Evolutionary conservation across 768 basidiomycete genomes (phyloP).

Genomic region (Tulasnella sp.): DNA sequence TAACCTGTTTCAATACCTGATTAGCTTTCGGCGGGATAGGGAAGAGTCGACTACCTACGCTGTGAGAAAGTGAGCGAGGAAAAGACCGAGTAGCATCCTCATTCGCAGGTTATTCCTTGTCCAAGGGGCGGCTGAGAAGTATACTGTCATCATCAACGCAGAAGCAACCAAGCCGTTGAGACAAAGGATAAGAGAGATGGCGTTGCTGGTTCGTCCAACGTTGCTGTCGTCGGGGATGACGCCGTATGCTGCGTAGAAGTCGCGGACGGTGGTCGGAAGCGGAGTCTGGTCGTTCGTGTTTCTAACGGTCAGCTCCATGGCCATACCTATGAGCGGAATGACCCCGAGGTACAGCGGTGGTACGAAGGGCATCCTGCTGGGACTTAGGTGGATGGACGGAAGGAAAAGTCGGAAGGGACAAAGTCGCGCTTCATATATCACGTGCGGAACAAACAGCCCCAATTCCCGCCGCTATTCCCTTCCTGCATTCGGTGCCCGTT

Average conservation of each 20-base stretch:
- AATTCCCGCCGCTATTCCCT: too few relatives aligned
- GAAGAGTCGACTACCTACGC: not conserved
- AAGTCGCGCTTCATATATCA: not conserved
- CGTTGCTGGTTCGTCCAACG: not conserved
- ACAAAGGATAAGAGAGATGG: not conserved
- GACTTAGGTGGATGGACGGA: not conserved
- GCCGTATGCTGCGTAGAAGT: not conserved
- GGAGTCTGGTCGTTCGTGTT: not conserved
- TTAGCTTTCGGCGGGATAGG: not conserved
- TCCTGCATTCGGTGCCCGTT: not conserved
- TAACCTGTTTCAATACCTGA: not conserved
- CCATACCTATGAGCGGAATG: not conserved
- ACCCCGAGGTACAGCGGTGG: not conserved
- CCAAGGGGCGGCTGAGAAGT: not conserved
- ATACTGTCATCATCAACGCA: not conserved
- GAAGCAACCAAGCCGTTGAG: not conserved
- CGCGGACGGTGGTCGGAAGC: not conserved
- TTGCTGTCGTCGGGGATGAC: not conserved
- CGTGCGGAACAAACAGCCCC: not conserved
- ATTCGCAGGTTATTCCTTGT: constrained; percentile 4
- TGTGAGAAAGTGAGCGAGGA: constrained; percentile 7
- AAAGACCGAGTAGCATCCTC: constrained; percentile 10
- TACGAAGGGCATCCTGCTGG: not conserved
- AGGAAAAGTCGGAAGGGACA: not conserved
- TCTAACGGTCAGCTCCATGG: not conserved